A percentile compares a stretch with the other conserved stretches of the same genome.
phyloP scores from a whole-genome alignment of 192 early-diverging fungal species.

The Lunasporangiospora selenospora region DNA sequence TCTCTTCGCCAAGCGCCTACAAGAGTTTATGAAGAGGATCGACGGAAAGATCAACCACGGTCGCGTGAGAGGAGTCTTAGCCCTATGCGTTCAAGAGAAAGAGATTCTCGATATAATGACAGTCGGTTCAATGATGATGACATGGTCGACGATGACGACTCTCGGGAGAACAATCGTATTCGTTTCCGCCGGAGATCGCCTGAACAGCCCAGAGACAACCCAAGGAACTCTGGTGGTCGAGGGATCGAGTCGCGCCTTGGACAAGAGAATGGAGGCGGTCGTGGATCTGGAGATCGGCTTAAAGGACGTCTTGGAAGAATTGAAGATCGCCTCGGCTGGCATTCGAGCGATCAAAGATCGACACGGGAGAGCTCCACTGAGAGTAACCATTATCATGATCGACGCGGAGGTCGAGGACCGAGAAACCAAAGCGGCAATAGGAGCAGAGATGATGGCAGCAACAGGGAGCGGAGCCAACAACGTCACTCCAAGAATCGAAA shows the following conservation, averaged over 20 bases:
- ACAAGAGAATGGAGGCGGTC: neutral
- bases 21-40: conserved; percentile 25
- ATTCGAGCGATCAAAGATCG: neutral
- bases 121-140: no score
- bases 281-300: conserved; percentile 1
- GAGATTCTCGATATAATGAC: no score
- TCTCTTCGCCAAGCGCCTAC: conserved; percentile 18
- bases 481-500: neutral
- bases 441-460: neutral
- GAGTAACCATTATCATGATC: conserved; percentile 20
- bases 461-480: conserved; percentile 3
- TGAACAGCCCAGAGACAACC: conserved; percentile 23
- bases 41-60: neutral
- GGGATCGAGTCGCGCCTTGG: conserved; percentile 35
- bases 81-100: conserved; percentile 23
- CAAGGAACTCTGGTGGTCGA: no score
- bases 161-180: conserved; percentile 16
- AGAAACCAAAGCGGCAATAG: neutral
- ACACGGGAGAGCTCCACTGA: conserved; percentile 31
- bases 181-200: conserved; percentile 29
- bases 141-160: no score
- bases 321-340: conserved; percentile 19
- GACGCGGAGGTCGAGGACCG: conserved; percentile 3
- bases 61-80: conserved; percentile 24
- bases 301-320: conserved; percentile 20